Evolutionary conservation across 176 grass and related monocot species (phyloP).

Genomic region (Lolium perenne): DNA sequence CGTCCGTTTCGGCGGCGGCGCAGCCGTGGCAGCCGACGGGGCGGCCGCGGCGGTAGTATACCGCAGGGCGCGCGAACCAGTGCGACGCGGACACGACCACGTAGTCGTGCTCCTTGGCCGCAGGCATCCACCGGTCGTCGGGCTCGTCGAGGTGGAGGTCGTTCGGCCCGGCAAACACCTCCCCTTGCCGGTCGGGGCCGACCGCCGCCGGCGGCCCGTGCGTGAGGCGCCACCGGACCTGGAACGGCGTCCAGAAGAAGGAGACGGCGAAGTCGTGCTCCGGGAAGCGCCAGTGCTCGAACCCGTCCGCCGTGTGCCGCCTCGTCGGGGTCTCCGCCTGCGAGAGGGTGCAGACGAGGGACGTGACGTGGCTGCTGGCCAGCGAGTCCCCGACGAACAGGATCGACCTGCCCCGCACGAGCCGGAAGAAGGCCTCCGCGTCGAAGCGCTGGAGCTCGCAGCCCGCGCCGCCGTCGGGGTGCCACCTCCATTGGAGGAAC

Average conservation of each 20-base stretch:
- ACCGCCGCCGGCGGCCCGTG: constrained; percentile 44
- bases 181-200: constrained; percentile 46
- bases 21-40: constrained; percentile 65
- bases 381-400: constrained; percentile 76
- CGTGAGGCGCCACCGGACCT: constrained; percentile 58
- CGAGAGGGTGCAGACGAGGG: constrained; percentile 53
- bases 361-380: constrained; percentile 64
- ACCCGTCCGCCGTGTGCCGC: constrained; percentile 35
- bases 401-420: constrained; percentile 45
- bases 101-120: constrained; percentile 49
- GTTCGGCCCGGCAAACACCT: constrained; percentile 51
- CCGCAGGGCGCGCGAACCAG: constrained; percentile 80
- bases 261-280: constrained; percentile 51
- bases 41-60: constrained; percentile 53
- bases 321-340: constrained; percentile 20
- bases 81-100: constrained; percentile 70
- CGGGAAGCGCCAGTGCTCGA: constrained; percentile 64
- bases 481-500: constrained; percentile 69
- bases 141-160: constrained; percentile 61
- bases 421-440: constrained; percentile 44
- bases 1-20: not conserved
- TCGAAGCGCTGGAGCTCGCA: constrained; percentile 45
- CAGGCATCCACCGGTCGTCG: constrained; percentile 59
- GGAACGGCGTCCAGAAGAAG: constrained; percentile 86
- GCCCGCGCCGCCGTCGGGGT: not conserved